Base-by-base conservation (phyloP, 2,329 filamentous ascomycete genomes). In the Ceratocystis smalleyi region DNA sequence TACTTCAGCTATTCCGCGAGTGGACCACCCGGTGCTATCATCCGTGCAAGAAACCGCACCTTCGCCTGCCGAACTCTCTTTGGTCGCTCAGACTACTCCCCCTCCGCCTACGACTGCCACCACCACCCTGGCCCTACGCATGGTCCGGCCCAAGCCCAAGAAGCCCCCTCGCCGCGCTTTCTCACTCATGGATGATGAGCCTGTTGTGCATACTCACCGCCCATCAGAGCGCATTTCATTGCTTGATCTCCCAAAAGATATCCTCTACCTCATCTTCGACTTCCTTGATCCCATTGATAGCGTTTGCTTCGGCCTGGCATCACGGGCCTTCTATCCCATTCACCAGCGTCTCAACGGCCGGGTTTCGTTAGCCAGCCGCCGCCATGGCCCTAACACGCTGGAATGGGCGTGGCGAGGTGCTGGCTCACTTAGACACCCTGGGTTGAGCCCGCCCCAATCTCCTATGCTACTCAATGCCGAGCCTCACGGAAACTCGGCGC, bases 201-300 rank as follows among this genome's bases (percentile, higher is more conserved):
- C 81, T 0, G 70, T 77, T n/a, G 76, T 65, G 17, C 75, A 77
- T 64, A 78, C 76, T 61, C 79, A 81, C 61, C 74, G 72, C 61
- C 78, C 78, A 0, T 77, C 79, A 5, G 69, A 73, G 60, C 73
- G 73, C 63, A 73, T 81, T 59, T 75, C 75, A 17, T 73, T 85
- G 6, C 70, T 76, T 45, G 77, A 81, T 62, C 76, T 86, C 1
- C 83, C 83, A 15, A 72, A 78, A 0, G 83, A 86, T 72, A 74
- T 86, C 10, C 82, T 84, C 71, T 83, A 79, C 67, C 74, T 77
- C 67, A 77, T 86, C 67, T 83, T 84, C 69, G 81, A 83, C 71
- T 79, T 81, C 68, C 78, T 86, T 65, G 83, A 86, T 72, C 81
- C 81, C 60, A 84, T 86, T 67, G 83, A 86, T 72, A 81, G 82